A percentile compares a stretch with the other conserved stretches of the same genome.
Conservation (phyloP, 2,329 filamentous ascomycete genomes). For the Arthrinium phaeospermum region DNA sequence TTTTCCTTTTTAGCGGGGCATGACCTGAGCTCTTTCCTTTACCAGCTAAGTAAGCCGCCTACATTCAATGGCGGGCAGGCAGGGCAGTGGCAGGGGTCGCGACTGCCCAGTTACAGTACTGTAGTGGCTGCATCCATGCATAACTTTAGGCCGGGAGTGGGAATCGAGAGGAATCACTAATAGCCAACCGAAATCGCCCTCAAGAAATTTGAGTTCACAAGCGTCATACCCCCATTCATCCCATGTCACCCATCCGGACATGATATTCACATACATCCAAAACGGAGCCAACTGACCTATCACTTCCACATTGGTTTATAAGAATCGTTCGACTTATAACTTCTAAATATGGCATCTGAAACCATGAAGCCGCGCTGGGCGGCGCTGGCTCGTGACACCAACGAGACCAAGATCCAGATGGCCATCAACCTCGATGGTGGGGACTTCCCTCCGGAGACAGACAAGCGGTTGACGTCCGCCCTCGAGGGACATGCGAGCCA, state of each 20-base stretch:
- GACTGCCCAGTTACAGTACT: background rate
- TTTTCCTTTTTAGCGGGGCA: constrained; percentile 10
- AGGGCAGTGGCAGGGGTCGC: background rate
- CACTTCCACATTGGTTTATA: background rate
- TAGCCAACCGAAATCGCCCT: constrained; percentile 10
- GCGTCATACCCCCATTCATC: constrained; percentile 16
- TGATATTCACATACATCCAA: background rate
- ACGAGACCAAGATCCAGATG: constrained; percentile 96
- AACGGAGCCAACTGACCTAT: no score
- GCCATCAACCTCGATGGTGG: constrained; percentile 94
- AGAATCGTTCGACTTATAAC: background rate
- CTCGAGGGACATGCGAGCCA: constrained; percentile 80
- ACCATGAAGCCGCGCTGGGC: constrained; percentile 64
- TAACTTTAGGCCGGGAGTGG: background rate
- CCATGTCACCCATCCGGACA: background rate
- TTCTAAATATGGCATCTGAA: constrained; percentile 36
- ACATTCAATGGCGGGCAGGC: background rate
- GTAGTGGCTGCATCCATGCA: constrained; percentile 1
- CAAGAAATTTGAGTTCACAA: constrained; percentile 7
- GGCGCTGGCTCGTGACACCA: constrained; percentile 85
- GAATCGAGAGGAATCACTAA: background rate
- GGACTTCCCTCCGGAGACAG: constrained; percentile 69
- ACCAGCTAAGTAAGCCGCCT: no score
- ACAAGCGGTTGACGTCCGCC: constrained; percentile 58
- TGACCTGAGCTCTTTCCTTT: background rate